phyloP scores from a whole-genome alignment of 2,329 filamentous ascomycete genomes.

The Rutstroemia sp. region DNA sequence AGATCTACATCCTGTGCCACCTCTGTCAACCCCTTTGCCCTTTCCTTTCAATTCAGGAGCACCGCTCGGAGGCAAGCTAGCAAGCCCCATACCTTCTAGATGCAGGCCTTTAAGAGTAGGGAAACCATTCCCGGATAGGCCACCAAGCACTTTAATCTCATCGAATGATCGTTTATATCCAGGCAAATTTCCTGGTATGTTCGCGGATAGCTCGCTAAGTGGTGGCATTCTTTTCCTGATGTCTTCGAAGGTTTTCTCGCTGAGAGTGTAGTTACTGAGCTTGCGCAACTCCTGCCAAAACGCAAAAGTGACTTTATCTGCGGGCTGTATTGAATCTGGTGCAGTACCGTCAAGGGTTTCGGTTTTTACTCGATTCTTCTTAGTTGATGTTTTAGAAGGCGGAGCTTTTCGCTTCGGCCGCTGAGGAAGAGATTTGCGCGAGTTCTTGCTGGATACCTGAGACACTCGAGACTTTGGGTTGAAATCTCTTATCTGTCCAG shows the following conservation, averaged over 20 bases:
- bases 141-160: background rate
- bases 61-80: slow-evolving; percentile 1
- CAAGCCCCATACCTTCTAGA: slow-evolving; percentile 4
- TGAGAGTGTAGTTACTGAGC: background rate
- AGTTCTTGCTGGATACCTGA: background rate
- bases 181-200: background rate
- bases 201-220: background rate
- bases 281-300: background rate
- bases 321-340: background rate
- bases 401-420: background rate
- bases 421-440: slow-evolving; percentile 1
- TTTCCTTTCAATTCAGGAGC: slow-evolving; percentile 3
- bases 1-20: background rate
- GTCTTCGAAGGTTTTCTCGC: background rate
- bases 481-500: slow-evolving; percentile 1
- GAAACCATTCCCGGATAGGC: background rate
- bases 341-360: background rate
- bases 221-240: slow-evolving; percentile 2
- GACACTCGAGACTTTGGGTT: background rate
- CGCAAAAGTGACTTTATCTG: background rate
- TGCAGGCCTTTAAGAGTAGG: background rate
- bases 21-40: background rate
- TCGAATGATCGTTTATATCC: slow-evolving; percentile 8
- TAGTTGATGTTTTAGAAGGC: background rate
- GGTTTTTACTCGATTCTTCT: background rate